Evolutionary conservation across 495 filamentous ascomycete species (phyloP), one percentile per base, ranked within the genome.

Genomic region (Penicillium longicatenatum): DNA sequence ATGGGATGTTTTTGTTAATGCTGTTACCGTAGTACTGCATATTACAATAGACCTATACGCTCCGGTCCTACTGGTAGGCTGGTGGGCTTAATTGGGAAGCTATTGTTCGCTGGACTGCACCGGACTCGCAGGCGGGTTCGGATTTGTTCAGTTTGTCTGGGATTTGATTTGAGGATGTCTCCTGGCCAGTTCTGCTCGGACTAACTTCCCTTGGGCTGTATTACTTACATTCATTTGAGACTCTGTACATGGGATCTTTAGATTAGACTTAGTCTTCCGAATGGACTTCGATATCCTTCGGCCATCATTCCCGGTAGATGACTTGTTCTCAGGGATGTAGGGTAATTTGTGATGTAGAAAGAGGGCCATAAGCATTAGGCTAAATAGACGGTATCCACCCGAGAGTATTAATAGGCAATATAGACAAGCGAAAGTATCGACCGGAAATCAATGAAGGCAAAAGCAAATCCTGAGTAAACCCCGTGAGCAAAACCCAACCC

Each of bases 281-380:
- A 58, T 65, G 65, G 65, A 65, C 62, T 68, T 65, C 59, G 58
- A 60, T 60, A 65, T 68, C 65, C 63, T 58, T 50, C 29, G 26
- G n/a, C 37, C 26, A 31, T 50, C 31, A 20, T 20, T 35, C 14
- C 1, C 5, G 11, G 48, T 19, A 20, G n/a, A 50, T 50, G 12
- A 10, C 16, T 4, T 10, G 12, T 4, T 17, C 21, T 26, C 29
- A 26, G 24, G 11, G 46, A 8, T 29, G n/a, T 29, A 29, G 12
- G 12, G 12, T 3, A 6, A 10, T 16, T 31, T 29, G 22, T 30
- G 6, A 20, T 29, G 16, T 49, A n/a, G 46, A 17, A 6, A 39
- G 35, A 26, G 7, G 26, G 26, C 26, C 0, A 4, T 26, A 26
- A 26, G 7, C 7, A 26, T 26, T 26, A 26, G 7, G 1, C 26